Conservation (phyloP, 2,329 filamentous ascomycete genomes). For the Bisporella sp. region DNA sequence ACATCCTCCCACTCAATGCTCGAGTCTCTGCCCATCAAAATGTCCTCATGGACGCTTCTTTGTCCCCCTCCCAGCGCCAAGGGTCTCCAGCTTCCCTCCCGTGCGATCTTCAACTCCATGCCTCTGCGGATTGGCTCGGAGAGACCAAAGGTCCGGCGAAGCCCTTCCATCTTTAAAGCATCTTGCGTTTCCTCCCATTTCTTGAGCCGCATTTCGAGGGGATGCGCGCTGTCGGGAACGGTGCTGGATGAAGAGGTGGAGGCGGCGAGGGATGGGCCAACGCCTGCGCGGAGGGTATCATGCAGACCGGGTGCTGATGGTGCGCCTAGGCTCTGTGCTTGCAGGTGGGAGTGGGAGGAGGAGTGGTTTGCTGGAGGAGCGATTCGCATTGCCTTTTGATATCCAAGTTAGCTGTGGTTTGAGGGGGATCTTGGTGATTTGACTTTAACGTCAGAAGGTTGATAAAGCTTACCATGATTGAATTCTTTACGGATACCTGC, state of each 20-base stretch:
- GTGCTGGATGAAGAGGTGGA: conserved; percentile 33
- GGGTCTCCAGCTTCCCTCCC: conserved; percentile 74
- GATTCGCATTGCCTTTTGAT: conserved; percentile 75
- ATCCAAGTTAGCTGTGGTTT: background rate
- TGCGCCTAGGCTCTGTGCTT: conserved; percentile 55
- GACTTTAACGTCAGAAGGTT: background rate
- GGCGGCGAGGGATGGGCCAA: conserved; percentile 55
- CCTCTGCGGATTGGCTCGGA: conserved; percentile 85
- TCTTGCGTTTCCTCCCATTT: conserved; percentile 90
- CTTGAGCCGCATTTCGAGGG: conserved; percentile 82
- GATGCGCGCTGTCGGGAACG: conserved; percentile 60
- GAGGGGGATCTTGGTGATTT: background rate
- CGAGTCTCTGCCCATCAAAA: conserved; percentile 71
- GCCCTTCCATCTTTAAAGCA: conserved; percentile 75
- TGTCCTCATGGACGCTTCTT: conserved; percentile 74
- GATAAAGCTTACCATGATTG: conserved; percentile 20
- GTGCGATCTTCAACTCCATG: conserved; percentile 91
- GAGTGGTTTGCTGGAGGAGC: conserved; percentile 64
- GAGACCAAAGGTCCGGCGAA: conserved; percentile 83
- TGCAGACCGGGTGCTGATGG: conserved; percentile 90
- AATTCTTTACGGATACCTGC: background rate
- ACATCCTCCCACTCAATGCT: conserved; percentile 91
- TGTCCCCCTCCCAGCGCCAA: conserved; percentile 51
- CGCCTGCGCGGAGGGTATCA: conserved; percentile 83
- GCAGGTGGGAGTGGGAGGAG: conserved; percentile 56